Percentiles rank a stretch among this genome's conserved stretches.
Evolutionary conservation across 2,329 filamentous ascomycete species (phyloP).

Genomic region (Bipolaris cookei): DNA sequence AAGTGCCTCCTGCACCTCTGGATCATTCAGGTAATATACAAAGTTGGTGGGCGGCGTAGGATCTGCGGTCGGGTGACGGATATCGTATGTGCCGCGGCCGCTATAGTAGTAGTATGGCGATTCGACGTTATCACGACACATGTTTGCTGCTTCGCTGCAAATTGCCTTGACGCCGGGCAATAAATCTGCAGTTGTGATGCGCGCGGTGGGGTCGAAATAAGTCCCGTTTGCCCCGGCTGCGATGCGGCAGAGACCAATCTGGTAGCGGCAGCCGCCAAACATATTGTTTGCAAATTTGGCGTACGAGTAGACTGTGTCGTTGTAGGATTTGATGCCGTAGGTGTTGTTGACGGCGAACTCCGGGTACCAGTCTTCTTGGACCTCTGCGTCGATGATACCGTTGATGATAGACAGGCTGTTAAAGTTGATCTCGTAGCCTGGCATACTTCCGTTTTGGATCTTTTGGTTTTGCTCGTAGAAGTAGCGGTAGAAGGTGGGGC

Average conservation of each 20-base stretch:
- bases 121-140: slow-evolving; percentile 65
- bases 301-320: slow-evolving; percentile 65
- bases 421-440: slow-evolving; percentile 60
- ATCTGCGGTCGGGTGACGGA: slow-evolving; percentile 58
- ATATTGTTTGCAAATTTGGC: slow-evolving; percentile 62
- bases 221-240: slow-evolving; percentile 46
- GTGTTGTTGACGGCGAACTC: slow-evolving; percentile 63
- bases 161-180: slow-evolving; percentile 40
- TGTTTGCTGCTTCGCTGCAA: slow-evolving; percentile 62
- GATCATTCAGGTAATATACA: slow-evolving; percentile 65
- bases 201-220: slow-evolving; percentile 27
- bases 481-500: slow-evolving; percentile 62
- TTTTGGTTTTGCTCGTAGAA: slow-evolving; percentile 64
- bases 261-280: slow-evolving; percentile 55
- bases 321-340: slow-evolving; percentile 62
- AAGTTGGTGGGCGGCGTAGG: slow-evolving; percentile 61
- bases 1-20: slow-evolving; percentile 63
- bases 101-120: slow-evolving; percentile 61
- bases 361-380: slow-evolving; percentile 59
- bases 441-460: slow-evolving; percentile 58
- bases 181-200: slow-evolving; percentile 36
- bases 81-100: slow-evolving; percentile 61
- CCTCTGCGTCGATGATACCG: slow-evolving; percentile 52
- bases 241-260: slow-evolving; percentile 60
- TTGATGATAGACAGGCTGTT: slow-evolving; percentile 62